Base-by-base conservation (phyloP, 2,329 filamentous ascomycete genomes). In the Penicillium sp. region DNA sequence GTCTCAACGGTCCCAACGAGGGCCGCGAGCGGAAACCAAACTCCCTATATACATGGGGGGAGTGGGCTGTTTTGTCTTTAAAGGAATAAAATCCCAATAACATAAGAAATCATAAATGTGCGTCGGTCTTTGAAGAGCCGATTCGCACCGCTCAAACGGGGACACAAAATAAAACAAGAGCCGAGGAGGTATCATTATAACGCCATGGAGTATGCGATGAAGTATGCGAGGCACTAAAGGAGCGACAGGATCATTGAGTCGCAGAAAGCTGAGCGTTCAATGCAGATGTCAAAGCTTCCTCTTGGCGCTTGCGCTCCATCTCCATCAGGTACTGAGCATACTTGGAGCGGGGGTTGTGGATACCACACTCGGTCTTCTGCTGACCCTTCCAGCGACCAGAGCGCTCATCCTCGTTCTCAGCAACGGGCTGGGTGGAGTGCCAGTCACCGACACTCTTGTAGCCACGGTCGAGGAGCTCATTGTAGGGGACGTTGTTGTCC, bases 361-460 rank as follows among this genome's bases (percentile, higher is more conserved):
- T 98, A 48, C 95, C 95, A 76, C 95, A 99, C 81, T 99, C 95
- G 16, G 92, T 96, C 88, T 99, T 99, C 70, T 84, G 80, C 76
- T 92, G 90, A 60, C 95, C 95, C 84, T 96, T 97, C 95, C 95
- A 99, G 66, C 95, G 88, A 57, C 95, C 95, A 9, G 95, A 90
- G 51, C 95, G 89, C 85, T 99, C 95, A 70, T 98, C 95, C 78
- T 99, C 95, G 64, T 90, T 90, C 57, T 93, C 91, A 62, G 83
- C 87, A 59, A 98, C 92, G 13, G 95, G 93, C 66, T 87, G 89
- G 4, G 95, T 99, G 50, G 92, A 96, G 83, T 99, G 95, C 91
- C 93, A 98, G 82, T 99, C 95, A 60, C 95, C 95, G 61, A 99
- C 84, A 64, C 91, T 96, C 84, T 98, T 97, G 84, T 99, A 99